Evolutionary conservation across 78 protist genomes (phyloP).

Genomic region (Dictyostelium brefeldianum): DNA sequence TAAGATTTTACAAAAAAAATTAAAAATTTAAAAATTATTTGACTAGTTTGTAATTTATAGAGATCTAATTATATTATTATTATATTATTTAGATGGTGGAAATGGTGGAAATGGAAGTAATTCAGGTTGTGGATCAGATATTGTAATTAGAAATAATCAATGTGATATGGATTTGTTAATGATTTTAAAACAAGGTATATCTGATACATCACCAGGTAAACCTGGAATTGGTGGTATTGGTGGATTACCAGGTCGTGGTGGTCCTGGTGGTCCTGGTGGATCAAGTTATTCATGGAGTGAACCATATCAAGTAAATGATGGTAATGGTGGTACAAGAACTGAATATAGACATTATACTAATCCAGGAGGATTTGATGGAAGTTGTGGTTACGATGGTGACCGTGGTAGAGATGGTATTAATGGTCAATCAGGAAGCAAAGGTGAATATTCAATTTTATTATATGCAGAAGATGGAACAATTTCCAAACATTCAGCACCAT

Average conservation of each 20-base stretch:
- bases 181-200: constrained; percentile 52
- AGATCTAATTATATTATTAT: neutral
- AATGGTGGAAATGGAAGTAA: constrained; percentile 73
- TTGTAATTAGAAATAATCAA: constrained; percentile 3
- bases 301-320: constrained; percentile 44
- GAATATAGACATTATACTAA: neutral
- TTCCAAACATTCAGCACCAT: constrained; percentile 30
- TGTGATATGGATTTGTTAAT: constrained; percentile 66
- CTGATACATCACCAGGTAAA: constrained; percentile 53
- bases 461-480: neutral
- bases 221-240: constrained; percentile 55
- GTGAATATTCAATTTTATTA: constrained; percentile 1
- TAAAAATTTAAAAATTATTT: neutral
- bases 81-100: constrained; percentile 16
- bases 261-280: constrained; percentile 75
- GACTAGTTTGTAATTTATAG: neutral
- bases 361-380: constrained; percentile 25
- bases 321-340: constrained; percentile 11
- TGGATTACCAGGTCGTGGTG: constrained; percentile 65
- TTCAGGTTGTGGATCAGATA: constrained; percentile 57
- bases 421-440: constrained; percentile 23
- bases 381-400: constrained; percentile 24
- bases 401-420: constrained; percentile 25
- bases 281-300: constrained; percentile 42
- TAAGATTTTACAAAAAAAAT: too few relatives aligned